Conservation (phyloP, 2,329 filamentous ascomycete species). For the Sporothrix sp. region DNA sequence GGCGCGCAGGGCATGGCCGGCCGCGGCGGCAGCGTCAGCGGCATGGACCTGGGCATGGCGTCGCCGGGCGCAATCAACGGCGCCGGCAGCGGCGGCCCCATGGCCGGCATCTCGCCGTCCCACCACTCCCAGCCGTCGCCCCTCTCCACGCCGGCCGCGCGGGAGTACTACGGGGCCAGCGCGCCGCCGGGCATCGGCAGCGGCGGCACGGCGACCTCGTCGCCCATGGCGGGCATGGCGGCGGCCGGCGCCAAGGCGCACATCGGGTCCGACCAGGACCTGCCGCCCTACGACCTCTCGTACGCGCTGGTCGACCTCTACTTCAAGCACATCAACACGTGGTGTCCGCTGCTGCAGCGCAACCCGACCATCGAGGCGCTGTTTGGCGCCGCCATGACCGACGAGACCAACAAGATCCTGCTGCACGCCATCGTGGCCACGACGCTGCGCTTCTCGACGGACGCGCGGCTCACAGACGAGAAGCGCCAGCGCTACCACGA, state of each 20-base stretch:
- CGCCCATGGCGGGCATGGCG: constrained; percentile 42
- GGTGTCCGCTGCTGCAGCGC: constrained; percentile 85
- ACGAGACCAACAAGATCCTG: constrained; percentile 73
- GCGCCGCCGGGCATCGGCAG: constrained; percentile 15
- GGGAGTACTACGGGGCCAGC: constrained; percentile 39
- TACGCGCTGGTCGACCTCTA: constrained; percentile 67
- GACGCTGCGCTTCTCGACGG: constrained; percentile 73
- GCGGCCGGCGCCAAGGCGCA: constrained; percentile 34
- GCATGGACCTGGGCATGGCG: constrained; percentile 41
- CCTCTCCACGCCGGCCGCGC: constrained; percentile 33
- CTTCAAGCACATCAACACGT: constrained; percentile 71
- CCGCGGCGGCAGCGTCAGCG: constrained; percentile 33
- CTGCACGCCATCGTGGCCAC: constrained; percentile 85
- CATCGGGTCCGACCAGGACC: constrained; percentile 49
- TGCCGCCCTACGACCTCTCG: constrained; percentile 65
- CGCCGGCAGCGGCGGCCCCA: constrained; percentile 11
- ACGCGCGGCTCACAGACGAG: constrained; percentile 62
- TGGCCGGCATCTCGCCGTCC: constrained; percentile 32
- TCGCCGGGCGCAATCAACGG: constrained; percentile 27
- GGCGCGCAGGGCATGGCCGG: neutral
- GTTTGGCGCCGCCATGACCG: constrained; percentile 65
- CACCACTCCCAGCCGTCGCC: constrained; percentile 23
- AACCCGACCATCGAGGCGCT: constrained; percentile 71
- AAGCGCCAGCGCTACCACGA: constrained; percentile 67
- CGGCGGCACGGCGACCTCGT: constrained; percentile 10